Base-by-base conservation (phyloP, 2,329 filamentous ascomycete genomes). In the Exophiala sp. region DNA sequence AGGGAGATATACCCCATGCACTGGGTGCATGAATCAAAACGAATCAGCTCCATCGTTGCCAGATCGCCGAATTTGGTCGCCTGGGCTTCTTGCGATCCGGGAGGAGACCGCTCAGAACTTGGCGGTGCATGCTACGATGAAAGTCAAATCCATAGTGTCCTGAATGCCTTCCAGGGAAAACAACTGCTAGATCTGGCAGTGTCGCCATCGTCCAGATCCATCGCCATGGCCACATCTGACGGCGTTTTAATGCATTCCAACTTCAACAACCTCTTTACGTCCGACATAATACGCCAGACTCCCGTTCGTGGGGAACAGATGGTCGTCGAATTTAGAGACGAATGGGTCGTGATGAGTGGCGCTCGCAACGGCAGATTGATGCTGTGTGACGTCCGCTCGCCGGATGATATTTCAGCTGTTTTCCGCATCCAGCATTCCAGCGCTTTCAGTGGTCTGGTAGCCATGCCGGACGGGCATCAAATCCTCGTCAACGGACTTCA, bases 301-400 rank as follows among this genome's bases (percentile, higher is more conserved):
- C 16, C 11, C 34, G 16, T 34, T 7, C 32, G 18, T 24, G 45
- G 50, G 16, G 55, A 58, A 16, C 24, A 48, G 9, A 48, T 54
- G 55, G 40, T 24, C 34, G 48, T 60, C 1, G 16, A 21, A 2
- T 62, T 60, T 43, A 55, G 55, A 33, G 60, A 62, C 41, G 33
- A 46, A 14, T 57, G 60, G 21, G 39, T 60, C 40, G 14, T 61
- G 32, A 55, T 63, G 56, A 50, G 43, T 29, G 62, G 62, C n/a
- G 47, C 57, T 9, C 54, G 60, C 3, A 47, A 52, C 4, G 62
- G 62, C 1, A 44, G 35, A 16, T 14, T 62, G 32, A 45, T 48
- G 32, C 41, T 63, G 8, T 44, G 48, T 16, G 62, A 63, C 29
- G 32, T 51, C 10, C 58, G 62, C 5, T 18, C 47, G n/a, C 14